Conservation (phyloP, 495 filamentous ascomycete species). For the Hypoxylon fuscum region DNA sequence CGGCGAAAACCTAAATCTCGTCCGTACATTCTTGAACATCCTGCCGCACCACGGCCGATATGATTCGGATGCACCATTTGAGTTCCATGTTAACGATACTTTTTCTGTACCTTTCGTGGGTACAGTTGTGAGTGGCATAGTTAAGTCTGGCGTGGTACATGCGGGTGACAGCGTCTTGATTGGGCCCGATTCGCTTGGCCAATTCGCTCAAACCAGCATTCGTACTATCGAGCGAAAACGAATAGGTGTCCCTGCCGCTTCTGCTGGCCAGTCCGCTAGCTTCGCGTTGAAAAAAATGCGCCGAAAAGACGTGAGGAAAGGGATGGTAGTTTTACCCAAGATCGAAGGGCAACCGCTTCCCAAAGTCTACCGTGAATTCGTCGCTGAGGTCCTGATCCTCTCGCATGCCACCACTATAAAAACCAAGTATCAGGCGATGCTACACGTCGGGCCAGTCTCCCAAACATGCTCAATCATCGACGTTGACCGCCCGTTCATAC, state of each 20-base stretch:
- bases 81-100: conserved; percentile 96
- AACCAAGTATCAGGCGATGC: conserved; percentile 97
- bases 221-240: conserved; percentile 96
- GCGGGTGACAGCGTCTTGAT: conserved; percentile 89
- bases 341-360: conserved; percentile 70
- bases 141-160: conserved; percentile 88
- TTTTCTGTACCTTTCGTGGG: conserved; percentile 99
- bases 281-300: conserved; percentile 88
- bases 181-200: conserved; percentile 90
- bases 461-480: conserved; percentile 98
- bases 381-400: conserved; percentile 95
- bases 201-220: conserved; percentile 89
- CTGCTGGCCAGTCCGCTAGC: conserved; percentile 90
- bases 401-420: conserved; percentile 99
- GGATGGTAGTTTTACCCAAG: conserved; percentile 96
- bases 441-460: conserved; percentile 93
- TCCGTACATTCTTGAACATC: conserved; percentile 93
- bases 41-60: conserved; percentile 95
- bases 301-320: conserved; percentile 94
- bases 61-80: conserved; percentile 85
- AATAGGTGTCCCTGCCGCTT: conserved; percentile 86
- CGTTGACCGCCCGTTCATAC: conserved; percentile 93
- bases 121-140: conserved; percentile 93
- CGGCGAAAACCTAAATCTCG: conserved; percentile 78
- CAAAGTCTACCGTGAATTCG: conserved; percentile 90